Evolutionary conservation across 1,139 yeast genomes (phyloP).

Genomic region (Debaryomyces subglobosus): DNA sequence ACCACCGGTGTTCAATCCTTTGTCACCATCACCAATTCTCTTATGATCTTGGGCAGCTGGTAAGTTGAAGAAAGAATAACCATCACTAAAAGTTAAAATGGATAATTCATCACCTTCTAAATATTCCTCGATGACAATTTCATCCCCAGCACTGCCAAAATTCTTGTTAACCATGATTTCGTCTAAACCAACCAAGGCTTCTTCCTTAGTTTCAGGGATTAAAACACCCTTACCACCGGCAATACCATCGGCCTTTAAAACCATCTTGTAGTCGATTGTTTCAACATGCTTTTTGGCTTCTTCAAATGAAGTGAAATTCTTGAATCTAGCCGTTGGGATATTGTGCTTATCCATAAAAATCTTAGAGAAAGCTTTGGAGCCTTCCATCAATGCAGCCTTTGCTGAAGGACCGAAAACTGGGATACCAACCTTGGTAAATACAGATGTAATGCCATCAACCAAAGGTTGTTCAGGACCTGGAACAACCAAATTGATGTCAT

Average conservation of each 20-base stretch:
- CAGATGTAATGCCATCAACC: constrained; percentile 84
- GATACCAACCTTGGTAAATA: constrained; percentile 77
- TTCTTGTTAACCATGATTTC: constrained; percentile 89
- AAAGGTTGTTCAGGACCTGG: constrained; percentile 99
- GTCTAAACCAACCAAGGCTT: constrained; percentile 81
- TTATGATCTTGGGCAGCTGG: constrained; percentile 99
- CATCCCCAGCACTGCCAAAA: constrained; percentile 94
- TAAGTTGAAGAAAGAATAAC: constrained; percentile 84
- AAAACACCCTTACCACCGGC: constrained; percentile 99
- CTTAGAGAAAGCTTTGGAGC: constrained; percentile 94
- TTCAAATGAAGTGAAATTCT: constrained; percentile 76
- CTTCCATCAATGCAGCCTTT: constrained; percentile 93
- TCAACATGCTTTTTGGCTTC: constrained; percentile 73
- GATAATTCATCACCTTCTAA: constrained; percentile 97
- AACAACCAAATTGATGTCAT: constrained; percentile 72
- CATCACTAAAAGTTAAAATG: constrained; percentile 90
- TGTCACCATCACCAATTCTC: constrained; percentile 90
- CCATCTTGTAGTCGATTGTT: constrained; percentile 72
- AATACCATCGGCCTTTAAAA: constrained; percentile 95
- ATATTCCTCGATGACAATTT: constrained; percentile 94
- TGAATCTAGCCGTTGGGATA: constrained; percentile 92
- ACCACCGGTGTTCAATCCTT: constrained; percentile 97
- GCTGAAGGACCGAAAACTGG: constrained; percentile 96
- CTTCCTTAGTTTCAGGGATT: constrained; percentile 82
- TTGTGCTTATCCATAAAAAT: constrained; percentile 88